These are phyloP conservation scores for Candida pseudoglaebosa DNA, from an alignment of 805 yeast genomes.

Conservation along the genomic window DNA sequence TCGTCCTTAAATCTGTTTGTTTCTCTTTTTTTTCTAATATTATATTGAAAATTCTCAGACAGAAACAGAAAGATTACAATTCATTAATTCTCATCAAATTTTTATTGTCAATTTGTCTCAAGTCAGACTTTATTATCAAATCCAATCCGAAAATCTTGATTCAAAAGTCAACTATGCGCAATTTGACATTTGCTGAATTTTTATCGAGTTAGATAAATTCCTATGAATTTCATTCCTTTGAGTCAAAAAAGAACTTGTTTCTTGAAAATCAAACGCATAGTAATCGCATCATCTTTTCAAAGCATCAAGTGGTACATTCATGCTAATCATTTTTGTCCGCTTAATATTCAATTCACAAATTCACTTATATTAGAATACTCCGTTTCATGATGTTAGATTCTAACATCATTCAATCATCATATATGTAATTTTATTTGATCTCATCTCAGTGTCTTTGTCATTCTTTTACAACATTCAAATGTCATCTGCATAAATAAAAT, in stretches of 20 bases:
- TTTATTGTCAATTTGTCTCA: too few relatives aligned
- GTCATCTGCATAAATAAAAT: constrained; percentile 1
- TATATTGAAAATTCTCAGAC: too few relatives aligned
- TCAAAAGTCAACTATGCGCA: too few relatives aligned
- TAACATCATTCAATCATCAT: not conserved
- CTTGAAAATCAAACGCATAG: not conserved
- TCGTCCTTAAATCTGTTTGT: too few relatives aligned
- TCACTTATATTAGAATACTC: not conserved
- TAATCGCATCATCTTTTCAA: not conserved
- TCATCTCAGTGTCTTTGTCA: not conserved
- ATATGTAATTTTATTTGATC: not conserved
- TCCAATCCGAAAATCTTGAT: too few relatives aligned
- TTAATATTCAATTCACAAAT: not conserved
- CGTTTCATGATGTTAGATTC: not conserved
- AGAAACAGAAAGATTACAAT: too few relatives aligned
- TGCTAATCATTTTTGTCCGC: not conserved
- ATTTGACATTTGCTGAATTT: too few relatives aligned
- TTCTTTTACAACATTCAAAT: not conserved
- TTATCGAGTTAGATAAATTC: not conserved
- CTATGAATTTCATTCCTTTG: not conserved
- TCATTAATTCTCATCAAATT: too few relatives aligned
- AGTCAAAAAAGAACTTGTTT: not conserved
- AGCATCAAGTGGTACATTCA: too few relatives aligned
- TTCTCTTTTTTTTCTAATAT: too few relatives aligned
- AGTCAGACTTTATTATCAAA: too few relatives aligned